phyloP scores from a whole-genome alignment of 2,329 filamentous ascomycete species.

The Sarocladium strictum region DNA sequence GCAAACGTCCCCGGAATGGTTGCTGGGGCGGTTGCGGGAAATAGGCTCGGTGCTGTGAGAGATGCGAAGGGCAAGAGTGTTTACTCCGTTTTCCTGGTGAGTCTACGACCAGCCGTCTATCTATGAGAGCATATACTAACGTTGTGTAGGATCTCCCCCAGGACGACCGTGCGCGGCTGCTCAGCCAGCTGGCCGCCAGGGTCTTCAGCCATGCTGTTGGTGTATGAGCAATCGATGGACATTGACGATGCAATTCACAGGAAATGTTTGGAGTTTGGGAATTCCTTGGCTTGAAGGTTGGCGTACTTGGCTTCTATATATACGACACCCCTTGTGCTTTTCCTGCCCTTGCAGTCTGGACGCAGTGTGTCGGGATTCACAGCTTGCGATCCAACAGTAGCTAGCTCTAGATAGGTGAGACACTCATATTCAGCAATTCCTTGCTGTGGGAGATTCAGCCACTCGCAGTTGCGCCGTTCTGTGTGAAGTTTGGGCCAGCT shows the following conservation, averaged over 20 bases:
- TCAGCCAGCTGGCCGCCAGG: slow-evolving; percentile 79
- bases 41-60: slow-evolving; percentile 80
- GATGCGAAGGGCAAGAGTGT: slow-evolving; percentile 94
- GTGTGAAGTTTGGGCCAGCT: slow-evolving; percentile 2
- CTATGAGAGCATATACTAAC: neutral
- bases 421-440: slow-evolving; percentile 2
- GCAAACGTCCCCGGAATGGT: slow-evolving; percentile 86
- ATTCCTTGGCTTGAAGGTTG: slow-evolving; percentile 5
- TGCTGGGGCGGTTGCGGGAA: slow-evolving; percentile 87
- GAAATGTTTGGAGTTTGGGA: slow-evolving; percentile 6
- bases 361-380: neutral
- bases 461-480: slow-evolving; percentile 7
- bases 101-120: slow-evolving; percentile 12
- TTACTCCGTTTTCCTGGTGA: slow-evolving; percentile 73
- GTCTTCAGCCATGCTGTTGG: slow-evolving; percentile 78
- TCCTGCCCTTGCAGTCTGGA: neutral
- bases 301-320: slow-evolving; percentile 8
- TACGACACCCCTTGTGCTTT: neutral
- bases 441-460: slow-evolving; percentile 12
- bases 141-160: slow-evolving; percentile 66
- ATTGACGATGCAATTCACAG: neutral
- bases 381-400: neutral
- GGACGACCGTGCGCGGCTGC: slow-evolving; percentile 70
- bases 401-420: slow-evolving; percentile 7
- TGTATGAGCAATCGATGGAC: slow-evolving; percentile 23